phyloP scores from a whole-genome alignment of 495 filamentous ascomycete genomes.

The Pyrenopolyporus hunteri region DNA sequence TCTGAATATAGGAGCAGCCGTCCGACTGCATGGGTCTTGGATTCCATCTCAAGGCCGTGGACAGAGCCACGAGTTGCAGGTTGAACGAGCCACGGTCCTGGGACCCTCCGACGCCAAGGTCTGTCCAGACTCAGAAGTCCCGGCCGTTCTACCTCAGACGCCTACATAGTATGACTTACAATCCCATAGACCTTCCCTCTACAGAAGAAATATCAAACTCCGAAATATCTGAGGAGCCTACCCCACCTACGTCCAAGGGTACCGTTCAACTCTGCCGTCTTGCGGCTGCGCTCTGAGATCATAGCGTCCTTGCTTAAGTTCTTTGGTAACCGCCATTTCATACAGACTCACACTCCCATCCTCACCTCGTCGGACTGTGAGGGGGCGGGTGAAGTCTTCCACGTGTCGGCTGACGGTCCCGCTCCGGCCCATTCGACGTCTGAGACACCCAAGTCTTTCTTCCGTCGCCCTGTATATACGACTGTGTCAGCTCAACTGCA shows the following conservation, averaged over 20 bases:
- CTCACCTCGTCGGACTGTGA: slow-evolving; percentile 98
- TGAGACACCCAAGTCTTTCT: slow-evolving; percentile 61
- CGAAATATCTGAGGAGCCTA: slow-evolving; percentile 85
- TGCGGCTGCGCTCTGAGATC: slow-evolving; percentile 82
- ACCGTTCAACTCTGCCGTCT: slow-evolving; percentile 76
- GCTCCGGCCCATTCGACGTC: slow-evolving; percentile 30
- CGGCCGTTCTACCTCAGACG: slow-evolving; percentile 15
- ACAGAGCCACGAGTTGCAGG: slow-evolving; percentile 83
- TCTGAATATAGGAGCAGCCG: slow-evolving; percentile 77
- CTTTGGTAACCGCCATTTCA: slow-evolving; percentile 72
- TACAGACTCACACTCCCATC: slow-evolving; percentile 89
- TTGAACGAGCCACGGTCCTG: slow-evolving; percentile 68
- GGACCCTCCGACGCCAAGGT: slow-evolving; percentile 82
- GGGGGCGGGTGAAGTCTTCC: slow-evolving; percentile 95
- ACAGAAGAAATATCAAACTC: slow-evolving; percentile 91
- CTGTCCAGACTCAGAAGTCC: slow-evolving; percentile 40
- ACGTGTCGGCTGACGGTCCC: slow-evolving; percentile 55
- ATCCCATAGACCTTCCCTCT: slow-evolving; percentile 77
- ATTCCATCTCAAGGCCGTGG: slow-evolving; percentile 70
- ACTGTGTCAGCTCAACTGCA: slow-evolving; percentile 96
- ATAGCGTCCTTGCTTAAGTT: slow-evolving; percentile 74
- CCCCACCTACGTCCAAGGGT: slow-evolving; percentile 89
- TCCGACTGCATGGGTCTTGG: slow-evolving; percentile 81
- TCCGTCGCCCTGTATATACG: slow-evolving; percentile 88
- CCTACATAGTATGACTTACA: slow-evolving; percentile 31